phyloP scores from a whole-genome alignment of 441 rosid genomes.

The Raphanus hybrid region DNA sequence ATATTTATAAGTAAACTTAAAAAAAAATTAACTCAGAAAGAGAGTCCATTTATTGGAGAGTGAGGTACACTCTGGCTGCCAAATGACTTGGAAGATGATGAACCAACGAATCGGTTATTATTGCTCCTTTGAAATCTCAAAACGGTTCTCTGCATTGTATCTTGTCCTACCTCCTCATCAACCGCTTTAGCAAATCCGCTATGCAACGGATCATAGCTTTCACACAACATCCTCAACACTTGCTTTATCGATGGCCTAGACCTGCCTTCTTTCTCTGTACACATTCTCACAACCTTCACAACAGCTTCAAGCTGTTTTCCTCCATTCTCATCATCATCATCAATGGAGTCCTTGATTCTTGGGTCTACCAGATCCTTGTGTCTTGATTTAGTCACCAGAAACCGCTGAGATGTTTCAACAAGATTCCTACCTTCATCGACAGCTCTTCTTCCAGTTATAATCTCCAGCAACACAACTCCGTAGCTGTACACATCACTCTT shows the following conservation, averaged over 20 bases:
- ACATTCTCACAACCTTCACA: conserved; percentile 70
- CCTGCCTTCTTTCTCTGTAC: conserved; percentile 84
- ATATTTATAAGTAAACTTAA: conserved; percentile 21
- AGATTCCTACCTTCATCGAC: conserved; percentile 78
- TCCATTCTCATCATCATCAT: conserved; percentile 41
- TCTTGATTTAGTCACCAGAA: conserved; percentile 61
- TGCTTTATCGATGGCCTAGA: conserved; percentile 93
- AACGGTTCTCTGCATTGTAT: conserved; percentile 54
- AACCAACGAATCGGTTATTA: conserved; percentile 57
- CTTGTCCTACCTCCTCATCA: conserved; percentile 61
- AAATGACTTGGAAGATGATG: conserved; percentile 85
- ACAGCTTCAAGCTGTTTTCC: conserved; percentile 69
- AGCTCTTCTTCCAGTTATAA: conserved; percentile 77
- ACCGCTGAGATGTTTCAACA: conserved; percentile 72
- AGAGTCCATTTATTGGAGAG: conserved; percentile 50
- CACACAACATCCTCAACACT: conserved; percentile 77
- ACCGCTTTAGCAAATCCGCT: conserved; percentile 66
- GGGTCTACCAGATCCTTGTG: conserved; percentile 75
- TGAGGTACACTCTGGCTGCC: conserved; percentile 90
- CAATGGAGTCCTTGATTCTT: conserved; percentile 54
- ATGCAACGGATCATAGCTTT: conserved; percentile 80
- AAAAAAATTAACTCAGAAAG: conserved; percentile 48
- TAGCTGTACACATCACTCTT: conserved; percentile 97
- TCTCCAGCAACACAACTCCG: conserved; percentile 85
- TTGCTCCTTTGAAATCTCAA: conserved; percentile 58